Percentiles rank a stretch among this genome's conserved stretches.
These are phyloP conservation scores for Avicennia marina DNA, from an alignment of 257 asterid species.

Conservation along the genomic window DNA sequence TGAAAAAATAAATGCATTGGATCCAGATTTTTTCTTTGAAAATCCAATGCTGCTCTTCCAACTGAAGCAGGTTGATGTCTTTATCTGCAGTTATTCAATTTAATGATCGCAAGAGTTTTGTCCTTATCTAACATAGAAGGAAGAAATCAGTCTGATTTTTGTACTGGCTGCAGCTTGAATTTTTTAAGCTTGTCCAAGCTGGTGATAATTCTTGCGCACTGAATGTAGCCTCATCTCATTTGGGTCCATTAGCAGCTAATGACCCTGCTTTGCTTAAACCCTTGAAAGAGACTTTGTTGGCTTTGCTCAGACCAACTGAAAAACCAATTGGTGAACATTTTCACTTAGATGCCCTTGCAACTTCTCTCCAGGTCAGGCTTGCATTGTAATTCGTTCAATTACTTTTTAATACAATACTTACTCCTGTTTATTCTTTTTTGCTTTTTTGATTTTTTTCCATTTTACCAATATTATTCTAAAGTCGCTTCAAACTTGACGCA, in stretches of 20 bases:
- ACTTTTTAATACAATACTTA: neutral
- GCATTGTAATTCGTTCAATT: conserved; percentile 9
- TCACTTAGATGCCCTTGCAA: conserved; percentile 78
- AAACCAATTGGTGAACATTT: conserved; percentile 50
- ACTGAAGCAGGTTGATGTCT: conserved; percentile 71
- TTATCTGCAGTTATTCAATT: conserved; percentile 9
- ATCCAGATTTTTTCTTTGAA: conserved; percentile 67
- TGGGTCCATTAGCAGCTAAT: conserved; percentile 94
- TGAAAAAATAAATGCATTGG: conserved; percentile 70
- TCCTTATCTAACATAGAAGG: neutral
- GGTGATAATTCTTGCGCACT: conserved; percentile 84
- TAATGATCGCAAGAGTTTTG: neutral
- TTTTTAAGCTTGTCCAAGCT: conserved; percentile 61
- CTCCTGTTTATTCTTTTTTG: neutral
- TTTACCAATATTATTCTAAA: no score
- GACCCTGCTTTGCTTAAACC: conserved; percentile 74
- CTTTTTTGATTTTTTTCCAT: no score
- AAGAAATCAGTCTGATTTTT: conserved; percentile 12
- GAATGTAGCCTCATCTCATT: conserved; percentile 74
- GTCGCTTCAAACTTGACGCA: no score
- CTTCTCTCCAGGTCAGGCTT: conserved; percentile 78
- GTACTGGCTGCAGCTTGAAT: conserved; percentile 68
- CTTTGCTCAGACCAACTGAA: conserved; percentile 74
- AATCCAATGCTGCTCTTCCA: conserved; percentile 77
- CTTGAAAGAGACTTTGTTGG: conserved; percentile 75